Base-by-base conservation (phyloP, 352 stramenopile genomes). In the Globisporangium perplexum region DNA sequence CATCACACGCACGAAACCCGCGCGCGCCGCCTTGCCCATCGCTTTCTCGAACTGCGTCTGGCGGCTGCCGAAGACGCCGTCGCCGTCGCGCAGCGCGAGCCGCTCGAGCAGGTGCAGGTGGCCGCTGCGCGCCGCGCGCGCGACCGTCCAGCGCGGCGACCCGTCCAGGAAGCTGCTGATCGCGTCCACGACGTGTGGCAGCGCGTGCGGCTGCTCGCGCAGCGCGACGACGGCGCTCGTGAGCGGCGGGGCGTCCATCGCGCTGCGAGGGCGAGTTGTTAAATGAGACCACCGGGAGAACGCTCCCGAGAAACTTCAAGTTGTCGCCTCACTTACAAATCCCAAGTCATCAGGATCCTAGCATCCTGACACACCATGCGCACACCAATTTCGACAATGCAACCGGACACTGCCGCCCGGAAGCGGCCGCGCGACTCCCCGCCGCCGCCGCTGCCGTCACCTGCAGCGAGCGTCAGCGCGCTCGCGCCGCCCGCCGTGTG, bases 21-120 rank as follows among this genome's bases (percentile, higher is more conserved):
- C 23, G 7, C 49, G 35, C 31, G 49, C 49, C 35, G 49, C 49
- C 24, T 55, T 55, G 36, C 36, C 35, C 49, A 55, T 47, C 20
- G 49, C 49, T 30, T 55, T 55, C 15, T 55, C 49, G 26, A 55
- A 55, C 49, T 55, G 49, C 24, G 23, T 20, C 36, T 47, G 22
- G 5, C 35, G n/a, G 23, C 22, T 41, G 5, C 28, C 47, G n/a
- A 22, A 8, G 22, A 39, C 24, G 12, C 18, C 18, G 11, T 26
- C 24, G 39, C 17, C 18, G 39, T 18, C 23, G 33, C 15, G 43
- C 4, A 18, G 4, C 23, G 46, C 26, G 14, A 55, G 20, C 5
- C 26, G 50, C 20, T 47, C 36, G 24, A 55, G 50, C 24, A 55
- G 11, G 22, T 55, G 50, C 36, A 47, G 23, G 26, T 55, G 36